phyloP scores from a whole-genome alignment of 2,329 filamentous ascomycete species.

The Alternaria angustiovoidea region DNA sequence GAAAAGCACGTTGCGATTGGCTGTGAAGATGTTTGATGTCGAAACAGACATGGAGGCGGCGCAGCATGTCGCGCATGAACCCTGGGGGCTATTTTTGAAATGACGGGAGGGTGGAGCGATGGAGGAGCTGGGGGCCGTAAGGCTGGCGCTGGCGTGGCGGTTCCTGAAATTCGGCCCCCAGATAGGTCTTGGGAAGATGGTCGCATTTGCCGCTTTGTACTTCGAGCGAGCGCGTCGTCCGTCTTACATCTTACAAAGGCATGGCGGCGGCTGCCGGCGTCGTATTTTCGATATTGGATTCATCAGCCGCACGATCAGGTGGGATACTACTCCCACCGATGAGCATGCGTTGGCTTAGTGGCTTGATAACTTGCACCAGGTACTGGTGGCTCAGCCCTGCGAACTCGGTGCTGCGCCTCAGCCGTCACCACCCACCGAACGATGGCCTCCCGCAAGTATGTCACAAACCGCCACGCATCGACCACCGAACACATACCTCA shows the following conservation, averaged over 20 bases:
- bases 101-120: neutral
- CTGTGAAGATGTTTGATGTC: neutral
- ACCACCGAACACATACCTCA: constrained; percentile 12
- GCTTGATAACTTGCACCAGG: constrained; percentile 14
- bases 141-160: constrained; percentile 8
- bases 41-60: constrained; percentile 27
- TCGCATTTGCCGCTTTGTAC: constrained; percentile 11
- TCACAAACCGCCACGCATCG: constrained; percentile 11
- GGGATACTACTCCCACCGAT: neutral
- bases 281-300: constrained; percentile 18
- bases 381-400: constrained; percentile 11
- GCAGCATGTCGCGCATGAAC: constrained; percentile 22
- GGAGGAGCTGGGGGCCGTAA: constrained; percentile 2
- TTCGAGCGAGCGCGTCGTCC: neutral
- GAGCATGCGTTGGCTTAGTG: constrained; percentile 8
- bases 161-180: constrained; percentile 6
- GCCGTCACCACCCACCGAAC: constrained; percentile 4
- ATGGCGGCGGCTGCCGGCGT: neutral
- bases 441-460: constrained; percentile 10
- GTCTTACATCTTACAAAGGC: neutral
- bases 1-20: constrained; percentile 24
- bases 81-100: constrained; percentile 26
- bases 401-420: constrained; percentile 20
- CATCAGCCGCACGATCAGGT: constrained; percentile 9
- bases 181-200: constrained; percentile 8